Evolutionary conservation across 169 alveolate species (phyloP).

Genomic region (Eimeria falciformis): DNA sequence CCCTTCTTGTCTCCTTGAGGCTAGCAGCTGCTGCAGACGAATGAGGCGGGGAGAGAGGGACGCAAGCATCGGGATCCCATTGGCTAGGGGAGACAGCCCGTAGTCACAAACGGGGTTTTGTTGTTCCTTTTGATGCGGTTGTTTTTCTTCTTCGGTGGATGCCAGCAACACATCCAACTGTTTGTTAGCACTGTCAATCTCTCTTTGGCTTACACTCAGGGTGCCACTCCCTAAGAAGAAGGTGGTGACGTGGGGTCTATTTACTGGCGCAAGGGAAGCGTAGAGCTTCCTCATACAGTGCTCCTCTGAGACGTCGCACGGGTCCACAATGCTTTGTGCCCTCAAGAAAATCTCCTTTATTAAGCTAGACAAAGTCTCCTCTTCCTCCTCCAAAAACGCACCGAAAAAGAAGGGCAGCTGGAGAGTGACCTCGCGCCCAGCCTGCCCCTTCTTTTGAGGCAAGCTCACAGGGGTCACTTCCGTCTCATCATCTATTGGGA

Average conservation of each 20-base stretch:
- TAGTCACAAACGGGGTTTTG: too few relatives aligned
- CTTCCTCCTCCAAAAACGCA: background rate
- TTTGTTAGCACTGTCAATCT: constrained; percentile 46
- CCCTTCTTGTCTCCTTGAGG: constrained; percentile 38
- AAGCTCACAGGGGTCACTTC: background rate
- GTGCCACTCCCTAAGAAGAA: constrained; percentile 44
- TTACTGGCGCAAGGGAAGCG: background rate
- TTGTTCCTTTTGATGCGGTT: background rate
- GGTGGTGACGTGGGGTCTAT: constrained; percentile 27
- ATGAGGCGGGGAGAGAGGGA: constrained; percentile 6
- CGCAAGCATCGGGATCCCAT: background rate
- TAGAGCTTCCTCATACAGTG: background rate
- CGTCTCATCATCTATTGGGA: background rate
- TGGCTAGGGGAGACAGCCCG: background rate
- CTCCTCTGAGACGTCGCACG: constrained; percentile 11
- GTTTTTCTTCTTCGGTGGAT: background rate
- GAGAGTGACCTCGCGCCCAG: background rate
- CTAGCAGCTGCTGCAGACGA: constrained; percentile 39
- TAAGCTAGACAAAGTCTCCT: constrained; percentile 21
- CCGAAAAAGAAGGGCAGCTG: constrained; percentile 11
- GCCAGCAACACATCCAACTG: constrained; percentile 16
- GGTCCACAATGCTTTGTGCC: constrained; percentile 14
- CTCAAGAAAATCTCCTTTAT: constrained; percentile 14
- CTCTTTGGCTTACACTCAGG: constrained; percentile 7
- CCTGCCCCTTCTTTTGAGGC: background rate